These are phyloP conservation scores for Apophysomyces trapeziformis DNA, from an alignment of 371 early-diverging fungal genomes.

Conservation along the genomic window DNA sequence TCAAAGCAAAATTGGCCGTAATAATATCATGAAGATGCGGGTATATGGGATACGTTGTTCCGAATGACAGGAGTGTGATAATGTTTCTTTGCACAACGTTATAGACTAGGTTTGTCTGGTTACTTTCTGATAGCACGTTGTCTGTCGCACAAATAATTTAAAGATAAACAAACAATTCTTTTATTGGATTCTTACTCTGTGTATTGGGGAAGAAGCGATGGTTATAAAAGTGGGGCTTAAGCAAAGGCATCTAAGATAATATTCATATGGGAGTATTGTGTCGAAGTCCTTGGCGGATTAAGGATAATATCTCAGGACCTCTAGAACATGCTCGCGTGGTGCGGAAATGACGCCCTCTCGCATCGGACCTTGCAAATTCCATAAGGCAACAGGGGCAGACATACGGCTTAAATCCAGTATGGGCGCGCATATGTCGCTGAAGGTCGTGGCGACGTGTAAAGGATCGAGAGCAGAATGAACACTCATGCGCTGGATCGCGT, in stretches of 20 bases:
- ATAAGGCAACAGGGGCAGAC: conserved; percentile 53
- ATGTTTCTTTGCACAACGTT: too few relatives aligned
- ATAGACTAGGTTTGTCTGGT: too few relatives aligned
- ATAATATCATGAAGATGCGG: too few relatives aligned
- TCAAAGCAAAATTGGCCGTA: too few relatives aligned
- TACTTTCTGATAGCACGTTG: too few relatives aligned
- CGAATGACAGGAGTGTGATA: too few relatives aligned
- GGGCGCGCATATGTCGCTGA: conserved; percentile 59
- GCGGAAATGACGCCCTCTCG: conserved; percentile 54
- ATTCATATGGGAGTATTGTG: conserved; percentile 11
- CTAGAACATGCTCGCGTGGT: conserved; percentile 41
- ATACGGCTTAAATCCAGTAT: conserved; percentile 60
- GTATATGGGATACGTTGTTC: too few relatives aligned
- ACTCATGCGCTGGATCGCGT: background rate
- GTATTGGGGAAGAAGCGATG: background rate
- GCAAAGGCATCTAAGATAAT: background rate
- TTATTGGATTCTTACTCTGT: background rate
- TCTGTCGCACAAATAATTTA: too few relatives aligned
- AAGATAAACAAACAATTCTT: background rate
- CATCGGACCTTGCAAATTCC: conserved; percentile 62
- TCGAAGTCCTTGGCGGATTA: conserved; percentile 21
- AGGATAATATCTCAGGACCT: conserved; percentile 27
- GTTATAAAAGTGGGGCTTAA: background rate
- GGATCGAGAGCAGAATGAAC: conserved; percentile 19
- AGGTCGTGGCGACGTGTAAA: conserved; percentile 62